These are phyloP conservation scores for Ganoderma lingzhi DNA, from an alignment of 1,284 basidiomycete genomes.

Conservation along the genomic window DNA sequence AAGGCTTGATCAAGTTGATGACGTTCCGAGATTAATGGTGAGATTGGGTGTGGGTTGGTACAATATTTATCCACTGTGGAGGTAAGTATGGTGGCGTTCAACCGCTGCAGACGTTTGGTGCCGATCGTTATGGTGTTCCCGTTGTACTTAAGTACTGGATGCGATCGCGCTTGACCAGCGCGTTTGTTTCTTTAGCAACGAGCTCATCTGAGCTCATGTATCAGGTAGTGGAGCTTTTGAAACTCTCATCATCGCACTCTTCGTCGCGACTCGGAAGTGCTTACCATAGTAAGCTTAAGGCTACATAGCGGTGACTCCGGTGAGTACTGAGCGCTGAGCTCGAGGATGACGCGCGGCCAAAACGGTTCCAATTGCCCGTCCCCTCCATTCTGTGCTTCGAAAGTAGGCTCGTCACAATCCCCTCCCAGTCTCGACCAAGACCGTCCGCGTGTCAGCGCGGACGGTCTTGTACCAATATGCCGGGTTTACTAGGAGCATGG, in stretches of 20 bases:
- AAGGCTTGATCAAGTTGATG: background rate
- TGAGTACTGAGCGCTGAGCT: too few relatives aligned
- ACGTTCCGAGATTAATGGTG: background rate
- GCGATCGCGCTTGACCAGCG: background rate
- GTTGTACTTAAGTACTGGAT: background rate
- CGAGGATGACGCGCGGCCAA: too few relatives aligned
- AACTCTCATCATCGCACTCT: background rate
- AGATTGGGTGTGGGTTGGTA: background rate
- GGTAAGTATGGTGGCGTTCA: slow-evolving; percentile 1
- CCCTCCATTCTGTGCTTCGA: too few relatives aligned
- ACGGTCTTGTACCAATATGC: too few relatives aligned
- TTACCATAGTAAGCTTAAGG: too few relatives aligned
- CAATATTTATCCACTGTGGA: background rate
- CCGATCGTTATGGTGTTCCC: background rate
- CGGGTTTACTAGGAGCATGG: too few relatives aligned
- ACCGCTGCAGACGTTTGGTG: slow-evolving; percentile 5
- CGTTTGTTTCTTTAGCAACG: slow-evolving; percentile 1
- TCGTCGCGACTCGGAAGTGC: too few relatives aligned
- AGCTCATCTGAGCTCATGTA: background rate
- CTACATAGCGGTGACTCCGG: too few relatives aligned
- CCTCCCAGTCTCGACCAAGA: too few relatives aligned
- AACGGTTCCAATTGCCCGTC: too few relatives aligned
- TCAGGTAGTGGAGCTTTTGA: background rate
- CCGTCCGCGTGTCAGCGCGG: too few relatives aligned
- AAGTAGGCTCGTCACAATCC: too few relatives aligned